Evolutionary conservation across 495 filamentous ascomycete genomes (phyloP), one percentile per base, ranked within the genome.

Genomic region (Aspergillus ellipticus): DNA sequence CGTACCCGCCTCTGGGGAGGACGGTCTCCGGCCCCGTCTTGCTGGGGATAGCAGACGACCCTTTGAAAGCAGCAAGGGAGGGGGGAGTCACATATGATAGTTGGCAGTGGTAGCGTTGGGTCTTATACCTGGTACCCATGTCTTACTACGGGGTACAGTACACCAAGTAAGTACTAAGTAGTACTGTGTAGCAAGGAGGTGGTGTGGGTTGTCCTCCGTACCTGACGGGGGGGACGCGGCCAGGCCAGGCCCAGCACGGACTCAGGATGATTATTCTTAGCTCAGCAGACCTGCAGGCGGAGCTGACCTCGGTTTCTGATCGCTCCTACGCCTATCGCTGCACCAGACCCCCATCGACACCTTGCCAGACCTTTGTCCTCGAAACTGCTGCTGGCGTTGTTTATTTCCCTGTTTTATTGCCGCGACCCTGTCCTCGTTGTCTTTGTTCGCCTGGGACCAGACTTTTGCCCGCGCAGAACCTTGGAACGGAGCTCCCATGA

Each of bases 401-500:
- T 39, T 39, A 15, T 9, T 15, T 4, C 43, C 21, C 0, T n/a
- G n/a, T n/a, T n/a, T n/a, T n/a, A n/a, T n/a, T n/a, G n/a, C n/a
- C n/a, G n/a, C n/a, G 42, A 46, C 15, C 42, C 5, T 19, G 42
- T 15, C 15, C 3, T 3, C 19, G 16, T 11, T 8, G 17, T 20
- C 2, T 11, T 46, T 24, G 2, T 17, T 24, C 8, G 29, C 45
- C 43, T 26, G 13, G 35, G 35, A 39, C 35, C 35, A 39, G 43
- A 48, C 22, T 48, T 28, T 0, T 3, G 15, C 16, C 45, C 45
- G 22, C 22, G 22, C 22, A 21, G 26, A 47, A 48, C 45, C 45
- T 48, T 39, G 49, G 49, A 48, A 28, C 45, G 45, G 45, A 20
- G 22, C 11, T 60, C 55, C 63, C 61, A 67, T 67, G 65, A 66